A percentile compares a stretch with the other conserved stretches of the same genome.
These are phyloP conservation scores for Ascochyta pisi DNA, from an alignment of 2,329 filamentous ascomycete genomes.

Conservation along the genomic window DNA sequence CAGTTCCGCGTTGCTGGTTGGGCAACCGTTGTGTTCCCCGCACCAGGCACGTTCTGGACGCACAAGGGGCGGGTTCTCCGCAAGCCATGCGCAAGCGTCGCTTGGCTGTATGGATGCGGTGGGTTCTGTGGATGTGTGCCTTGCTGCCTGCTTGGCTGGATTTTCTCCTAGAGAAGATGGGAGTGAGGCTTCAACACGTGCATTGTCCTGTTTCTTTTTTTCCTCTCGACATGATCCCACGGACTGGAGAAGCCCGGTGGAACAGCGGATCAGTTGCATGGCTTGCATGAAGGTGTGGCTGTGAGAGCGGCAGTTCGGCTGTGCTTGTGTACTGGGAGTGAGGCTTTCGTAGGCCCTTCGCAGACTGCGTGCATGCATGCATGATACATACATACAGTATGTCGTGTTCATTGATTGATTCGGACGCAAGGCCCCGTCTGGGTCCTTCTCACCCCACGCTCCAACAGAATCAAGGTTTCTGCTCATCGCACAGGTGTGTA, in stretches of 20 bases:
- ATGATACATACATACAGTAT: neutral
- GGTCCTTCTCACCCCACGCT: constrained; percentile 4
- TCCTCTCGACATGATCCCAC: no score
- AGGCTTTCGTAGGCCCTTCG: neutral
- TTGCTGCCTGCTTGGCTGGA: constrained; percentile 12
- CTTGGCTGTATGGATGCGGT: constrained; percentile 1
- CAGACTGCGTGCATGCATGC: constrained; percentile 1
- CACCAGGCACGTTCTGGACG: constrained; percentile 16
- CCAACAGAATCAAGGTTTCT: neutral
- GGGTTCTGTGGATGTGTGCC: constrained; percentile 2
- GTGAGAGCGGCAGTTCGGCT: constrained; percentile 5
- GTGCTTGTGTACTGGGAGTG: constrained; percentile 11
- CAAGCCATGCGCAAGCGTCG: constrained; percentile 19
- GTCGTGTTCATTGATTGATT: constrained; percentile 8
- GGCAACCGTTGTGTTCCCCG: constrained; percentile 14
- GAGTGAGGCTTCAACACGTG: neutral
- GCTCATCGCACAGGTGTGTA: neutral
- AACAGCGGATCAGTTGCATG: neutral
- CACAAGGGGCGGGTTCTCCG: constrained; percentile 19
- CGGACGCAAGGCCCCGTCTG: neutral
- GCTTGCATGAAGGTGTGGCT: constrained; percentile 1
- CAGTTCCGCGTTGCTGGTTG: constrained; percentile 7
- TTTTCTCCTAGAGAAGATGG: neutral
- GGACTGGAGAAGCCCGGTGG: neutral
- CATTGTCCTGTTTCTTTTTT: neutral